Percentiles rank a stretch among this genome's conserved stretches.
Evolutionary conservation across 768 basidiomycete genomes (phyloP).

Genomic region (Psilocybe sp.): DNA sequence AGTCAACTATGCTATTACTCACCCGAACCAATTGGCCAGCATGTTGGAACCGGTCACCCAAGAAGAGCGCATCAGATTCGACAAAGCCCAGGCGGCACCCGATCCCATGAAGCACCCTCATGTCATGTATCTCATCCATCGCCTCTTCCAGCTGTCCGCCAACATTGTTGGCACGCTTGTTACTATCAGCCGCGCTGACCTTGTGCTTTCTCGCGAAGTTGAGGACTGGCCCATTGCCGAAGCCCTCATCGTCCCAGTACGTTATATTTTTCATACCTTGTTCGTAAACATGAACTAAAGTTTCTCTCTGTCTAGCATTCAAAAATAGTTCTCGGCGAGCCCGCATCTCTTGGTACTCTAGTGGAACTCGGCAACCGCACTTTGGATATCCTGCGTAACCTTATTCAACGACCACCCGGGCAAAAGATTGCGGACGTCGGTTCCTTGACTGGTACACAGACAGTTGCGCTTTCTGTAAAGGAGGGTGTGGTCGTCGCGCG

Average conservation of each 20-base stretch:
- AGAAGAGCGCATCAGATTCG: slow-evolving; percentile 69
- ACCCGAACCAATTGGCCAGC: slow-evolving; percentile 85
- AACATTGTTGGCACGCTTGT: slow-evolving; percentile 70
- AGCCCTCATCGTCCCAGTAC: slow-evolving; percentile 70
- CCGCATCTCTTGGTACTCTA: slow-evolving; percentile 81
- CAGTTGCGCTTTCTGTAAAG: slow-evolving; percentile 46
- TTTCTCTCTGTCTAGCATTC: slow-evolving; percentile 55
- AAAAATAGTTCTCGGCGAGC: slow-evolving; percentile 79
- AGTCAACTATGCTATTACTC: slow-evolving; percentile 85
- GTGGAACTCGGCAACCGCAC: slow-evolving; percentile 82
- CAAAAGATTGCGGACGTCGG: slow-evolving; percentile 45
- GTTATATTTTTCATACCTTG: slow-evolving; percentile 21
- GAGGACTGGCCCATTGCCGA: slow-evolving; percentile 73
- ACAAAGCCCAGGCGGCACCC: slow-evolving; percentile 56
- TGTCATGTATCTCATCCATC: slow-evolving; percentile 67
- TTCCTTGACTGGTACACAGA: slow-evolving; percentile 23
- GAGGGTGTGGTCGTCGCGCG: slow-evolving; percentile 56
- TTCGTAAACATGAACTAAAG: background rate
- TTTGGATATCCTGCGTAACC: slow-evolving; percentile 67
- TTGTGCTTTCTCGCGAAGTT: slow-evolving; percentile 57
- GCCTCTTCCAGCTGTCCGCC: slow-evolving; percentile 66
- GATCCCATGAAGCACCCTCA: slow-evolving; percentile 73
- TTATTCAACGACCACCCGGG: slow-evolving; percentile 58
- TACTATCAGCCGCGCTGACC: slow-evolving; percentile 66
- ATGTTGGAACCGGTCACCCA: slow-evolving; percentile 75